Evolutionary conservation across 495 filamentous ascomycete genomes (phyloP).

Genomic region (Hypomontagnella submonticulosa): DNA sequence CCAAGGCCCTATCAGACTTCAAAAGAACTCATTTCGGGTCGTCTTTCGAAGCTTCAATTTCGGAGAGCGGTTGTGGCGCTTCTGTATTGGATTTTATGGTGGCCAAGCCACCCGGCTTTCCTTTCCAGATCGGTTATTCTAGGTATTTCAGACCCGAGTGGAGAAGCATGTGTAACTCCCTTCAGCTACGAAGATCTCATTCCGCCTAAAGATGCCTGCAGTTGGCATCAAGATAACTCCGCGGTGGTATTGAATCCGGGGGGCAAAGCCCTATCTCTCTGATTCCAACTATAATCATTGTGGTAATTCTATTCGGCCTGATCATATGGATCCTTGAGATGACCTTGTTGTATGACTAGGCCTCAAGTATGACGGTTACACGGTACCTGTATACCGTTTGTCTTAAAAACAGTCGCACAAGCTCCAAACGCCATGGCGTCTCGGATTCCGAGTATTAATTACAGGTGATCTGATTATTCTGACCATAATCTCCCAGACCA

Average conservation of each 20-base stretch:
- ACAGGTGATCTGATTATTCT: too few relatives aligned
- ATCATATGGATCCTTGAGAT: background rate
- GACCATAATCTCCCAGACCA: too few relatives aligned
- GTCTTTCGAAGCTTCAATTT: conserved; percentile 7
- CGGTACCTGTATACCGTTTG: too few relatives aligned
- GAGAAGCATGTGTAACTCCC: background rate
- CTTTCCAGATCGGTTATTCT: background rate
- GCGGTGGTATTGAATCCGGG: background rate
- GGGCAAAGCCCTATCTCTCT: background rate
- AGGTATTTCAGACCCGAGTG: background rate
- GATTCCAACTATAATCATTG: too few relatives aligned
- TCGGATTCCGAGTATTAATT: too few relatives aligned
- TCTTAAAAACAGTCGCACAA: too few relatives aligned
- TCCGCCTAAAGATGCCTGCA: background rate
- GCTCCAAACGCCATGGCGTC: too few relatives aligned
- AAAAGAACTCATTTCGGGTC: conserved; percentile 1
- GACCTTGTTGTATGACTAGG: background rate
- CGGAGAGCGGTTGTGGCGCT: background rate
- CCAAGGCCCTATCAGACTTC: conserved; percentile 16
- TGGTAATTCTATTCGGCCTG: too few relatives aligned
- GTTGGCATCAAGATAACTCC: background rate
- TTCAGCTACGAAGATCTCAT: background rate
- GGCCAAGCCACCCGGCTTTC: background rate
- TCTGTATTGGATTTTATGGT: background rate
- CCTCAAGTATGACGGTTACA: too few relatives aligned